Evolutionary conservation across 1,284 basidiomycete genomes (phyloP).

Genomic region (Pterulicium gracile): DNA sequence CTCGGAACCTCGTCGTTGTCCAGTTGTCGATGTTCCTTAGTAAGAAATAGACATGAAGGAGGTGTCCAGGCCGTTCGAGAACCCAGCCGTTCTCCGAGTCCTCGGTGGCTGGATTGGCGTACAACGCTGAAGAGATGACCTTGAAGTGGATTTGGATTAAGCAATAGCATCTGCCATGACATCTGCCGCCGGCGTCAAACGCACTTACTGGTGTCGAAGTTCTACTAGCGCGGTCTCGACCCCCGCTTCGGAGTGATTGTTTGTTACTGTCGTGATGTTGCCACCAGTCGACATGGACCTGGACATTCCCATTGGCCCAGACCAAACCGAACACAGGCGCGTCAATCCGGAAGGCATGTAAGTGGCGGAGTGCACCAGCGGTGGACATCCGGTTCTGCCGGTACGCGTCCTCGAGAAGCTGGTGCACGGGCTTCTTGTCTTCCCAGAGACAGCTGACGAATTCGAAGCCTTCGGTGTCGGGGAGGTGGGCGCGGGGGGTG

Average conservation of each 20-base stretch:
- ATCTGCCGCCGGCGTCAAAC: too few relatives aligned
- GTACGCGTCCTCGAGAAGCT: slow-evolving; percentile 39
- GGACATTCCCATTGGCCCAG: slow-evolving; percentile 40
- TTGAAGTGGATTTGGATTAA: too few relatives aligned
- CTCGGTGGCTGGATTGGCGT: slow-evolving; percentile 18
- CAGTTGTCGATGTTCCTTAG: slow-evolving; percentile 43
- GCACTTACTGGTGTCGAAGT: too few relatives aligned
- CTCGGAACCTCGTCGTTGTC: slow-evolving; percentile 32
- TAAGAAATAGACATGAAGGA: slow-evolving; percentile 40
- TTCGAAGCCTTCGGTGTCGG: slow-evolving; percentile 35
- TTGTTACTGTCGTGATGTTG: too few relatives aligned
- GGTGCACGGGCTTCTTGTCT: slow-evolving; percentile 44
- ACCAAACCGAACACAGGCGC: slow-evolving; percentile 43
- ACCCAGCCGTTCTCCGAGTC: slow-evolving; percentile 30
- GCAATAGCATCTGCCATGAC: too few relatives aligned
- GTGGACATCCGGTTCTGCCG: slow-evolving; percentile 49
- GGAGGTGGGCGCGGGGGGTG: slow-evolving; percentile 34
- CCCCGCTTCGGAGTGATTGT: too few relatives aligned
- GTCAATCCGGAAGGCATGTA: slow-evolving; percentile 32
- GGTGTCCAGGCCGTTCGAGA: slow-evolving; percentile 31
- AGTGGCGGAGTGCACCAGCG: slow-evolving; percentile 35
- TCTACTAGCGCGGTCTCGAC: too few relatives aligned
- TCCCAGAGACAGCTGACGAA: slow-evolving; percentile 45
- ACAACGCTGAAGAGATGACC: slow-evolving; percentile 41
- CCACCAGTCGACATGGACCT: slow-evolving; percentile 48